A percentile compares a stretch with the other conserved stretches of the same genome.
Evolutionary conservation across 192 early-diverging fungal genomes (phyloP).

Genomic region (Dispira parvispora): DNA sequence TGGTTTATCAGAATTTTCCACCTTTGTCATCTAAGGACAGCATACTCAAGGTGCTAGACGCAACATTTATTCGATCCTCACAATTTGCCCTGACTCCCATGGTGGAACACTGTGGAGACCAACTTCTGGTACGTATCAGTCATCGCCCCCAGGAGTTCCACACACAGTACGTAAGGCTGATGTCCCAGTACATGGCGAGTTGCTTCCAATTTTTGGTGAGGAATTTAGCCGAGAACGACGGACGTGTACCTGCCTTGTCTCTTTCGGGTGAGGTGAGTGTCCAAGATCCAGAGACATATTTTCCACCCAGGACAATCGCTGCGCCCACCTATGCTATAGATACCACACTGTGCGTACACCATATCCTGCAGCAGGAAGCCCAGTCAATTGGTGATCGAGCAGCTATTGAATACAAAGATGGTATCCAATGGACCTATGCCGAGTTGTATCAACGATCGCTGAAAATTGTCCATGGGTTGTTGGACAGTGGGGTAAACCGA

Average conservation of each 20-base stretch:
- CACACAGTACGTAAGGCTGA: neutral
- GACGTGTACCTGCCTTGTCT: neutral
- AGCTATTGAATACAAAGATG: neutral
- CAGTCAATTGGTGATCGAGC: neutral
- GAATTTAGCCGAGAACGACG: neutral
- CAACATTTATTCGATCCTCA: no score
- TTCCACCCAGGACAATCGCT: no score
- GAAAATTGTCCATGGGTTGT: neutral
- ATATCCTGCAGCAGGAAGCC: neutral
- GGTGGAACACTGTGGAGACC: neutral
- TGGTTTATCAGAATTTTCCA: conserved; percentile 1
- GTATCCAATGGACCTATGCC: neutral
- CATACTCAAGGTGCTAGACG: neutral
- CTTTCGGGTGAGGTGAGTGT: no score
- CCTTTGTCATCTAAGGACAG: no score
- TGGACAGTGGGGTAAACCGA: neutral
- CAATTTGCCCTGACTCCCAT: neutral
- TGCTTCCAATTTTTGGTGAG: neutral
- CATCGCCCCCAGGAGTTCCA: neutral
- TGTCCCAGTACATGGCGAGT: neutral
- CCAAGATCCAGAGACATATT: no score
- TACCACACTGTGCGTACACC: neutral
- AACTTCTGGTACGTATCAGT: neutral
- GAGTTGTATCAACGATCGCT: neutral
- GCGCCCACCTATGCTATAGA: neutral